Evolutionary conservation across 495 filamentous ascomycete species (phyloP).

Genomic region (Annulohypoxylon stygium): DNA sequence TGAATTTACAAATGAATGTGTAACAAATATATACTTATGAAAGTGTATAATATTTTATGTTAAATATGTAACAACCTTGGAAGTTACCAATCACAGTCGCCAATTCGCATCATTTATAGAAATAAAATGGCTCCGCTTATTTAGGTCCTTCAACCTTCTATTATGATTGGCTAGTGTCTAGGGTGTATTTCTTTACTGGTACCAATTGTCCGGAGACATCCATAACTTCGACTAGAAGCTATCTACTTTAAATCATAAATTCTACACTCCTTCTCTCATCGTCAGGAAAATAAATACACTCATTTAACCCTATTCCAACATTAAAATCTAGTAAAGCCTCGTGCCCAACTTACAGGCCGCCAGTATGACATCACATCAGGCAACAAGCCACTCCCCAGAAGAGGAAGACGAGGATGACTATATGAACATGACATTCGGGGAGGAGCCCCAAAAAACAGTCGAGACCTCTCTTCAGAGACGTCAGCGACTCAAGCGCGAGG

Average conservation of each 20-base stretch:
- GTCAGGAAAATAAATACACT: background rate
- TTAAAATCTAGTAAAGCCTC: background rate
- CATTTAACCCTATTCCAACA: background rate
- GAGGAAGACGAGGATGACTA: constrained; percentile 72
- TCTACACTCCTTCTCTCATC: background rate
- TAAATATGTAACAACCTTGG: background rate
- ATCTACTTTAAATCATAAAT: background rate
- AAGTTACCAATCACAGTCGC: background rate
- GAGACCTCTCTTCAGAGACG: constrained; percentile 71
- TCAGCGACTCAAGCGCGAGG: constrained; percentile 67
- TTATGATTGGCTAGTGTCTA: background rate
- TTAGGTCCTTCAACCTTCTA: background rate
- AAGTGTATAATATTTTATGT: background rate
- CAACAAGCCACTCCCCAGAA: constrained; percentile 5
- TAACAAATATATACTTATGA: background rate
- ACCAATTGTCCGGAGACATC: background rate
- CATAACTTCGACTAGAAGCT: background rate
- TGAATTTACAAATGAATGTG: background rate
- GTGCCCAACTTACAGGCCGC: background rate
- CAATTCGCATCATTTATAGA: constrained; percentile 5
- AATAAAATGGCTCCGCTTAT: constrained; percentile 2
- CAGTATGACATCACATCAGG: constrained; percentile 16
- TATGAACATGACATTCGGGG: constrained; percentile 72
- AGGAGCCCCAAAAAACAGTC: constrained; percentile 49
- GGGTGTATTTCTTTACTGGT: background rate